Conservation (phyloP, 164 flowering plant genomes). For the Piper longum region DNA sequence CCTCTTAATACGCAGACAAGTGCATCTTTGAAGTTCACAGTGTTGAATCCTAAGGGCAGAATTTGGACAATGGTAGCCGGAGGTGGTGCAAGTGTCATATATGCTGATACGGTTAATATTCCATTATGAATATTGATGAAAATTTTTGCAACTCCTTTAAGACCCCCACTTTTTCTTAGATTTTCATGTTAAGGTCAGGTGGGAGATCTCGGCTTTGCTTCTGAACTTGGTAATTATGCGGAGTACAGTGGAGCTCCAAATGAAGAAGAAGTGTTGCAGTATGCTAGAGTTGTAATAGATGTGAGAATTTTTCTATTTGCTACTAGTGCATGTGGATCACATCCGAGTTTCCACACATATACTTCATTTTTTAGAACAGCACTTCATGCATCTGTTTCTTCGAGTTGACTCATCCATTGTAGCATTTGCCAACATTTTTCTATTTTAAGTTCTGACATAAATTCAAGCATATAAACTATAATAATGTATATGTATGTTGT, state of each 20-base stretch:
- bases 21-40: slow-evolving; percentile 86
- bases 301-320: slow-evolving; percentile 24
- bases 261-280: slow-evolving; percentile 89
- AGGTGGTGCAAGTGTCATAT: slow-evolving; percentile 95
- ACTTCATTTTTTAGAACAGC: too few relatives aligned
- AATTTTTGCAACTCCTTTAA: not conserved
- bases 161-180: not conserved
- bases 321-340: not conserved
- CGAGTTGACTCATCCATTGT: too few relatives aligned
- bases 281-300: slow-evolving; percentile 86
- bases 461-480: not conserved
- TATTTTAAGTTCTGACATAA: not conserved
- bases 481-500: not conserved
- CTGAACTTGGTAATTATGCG: slow-evolving; percentile 89
- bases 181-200: slow-evolving; percentile 26
- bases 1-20: slow-evolving; percentile 50
- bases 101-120: slow-evolving; percentile 77
- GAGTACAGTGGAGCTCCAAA: slow-evolving; percentile 97
- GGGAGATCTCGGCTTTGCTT: slow-evolving; percentile 85
- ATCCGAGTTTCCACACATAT: too few relatives aligned
- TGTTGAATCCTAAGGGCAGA: slow-evolving; percentile 85
- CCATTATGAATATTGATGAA: not conserved
- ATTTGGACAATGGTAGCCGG: slow-evolving; percentile 99
- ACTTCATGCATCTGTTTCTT: too few relatives aligned
- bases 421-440: not conserved